These are phyloP conservation scores for Rhodotorula graminis DNA, from an alignment of 768 basidiomycete genomes.

Conservation along the genomic window DNA sequence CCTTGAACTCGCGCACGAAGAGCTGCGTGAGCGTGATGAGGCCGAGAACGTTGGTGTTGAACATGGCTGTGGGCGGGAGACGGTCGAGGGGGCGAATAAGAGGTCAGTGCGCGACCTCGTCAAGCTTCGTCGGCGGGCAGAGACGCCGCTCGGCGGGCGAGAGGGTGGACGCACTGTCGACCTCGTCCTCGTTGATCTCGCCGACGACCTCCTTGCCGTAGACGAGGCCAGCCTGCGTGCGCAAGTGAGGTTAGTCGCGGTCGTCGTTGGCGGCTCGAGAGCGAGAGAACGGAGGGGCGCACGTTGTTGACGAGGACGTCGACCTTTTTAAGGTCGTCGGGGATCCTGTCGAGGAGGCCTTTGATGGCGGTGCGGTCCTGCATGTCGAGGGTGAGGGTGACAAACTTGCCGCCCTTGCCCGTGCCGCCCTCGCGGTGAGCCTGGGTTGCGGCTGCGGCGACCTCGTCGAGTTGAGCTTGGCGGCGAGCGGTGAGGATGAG, in stretches of 20 bases:
- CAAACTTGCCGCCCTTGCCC: conserved; percentile 27
- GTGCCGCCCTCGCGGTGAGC: conserved; percentile 28
- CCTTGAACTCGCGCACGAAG: conserved; percentile 66
- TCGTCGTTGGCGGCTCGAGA: no score
- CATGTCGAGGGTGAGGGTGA: conserved; percentile 31
- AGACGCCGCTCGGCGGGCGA: neutral
- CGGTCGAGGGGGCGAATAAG: no score
- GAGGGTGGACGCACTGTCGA: conserved; percentile 45
- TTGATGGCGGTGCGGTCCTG: conserved; percentile 17
- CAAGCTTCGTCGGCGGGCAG: no score
- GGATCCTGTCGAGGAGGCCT: conserved; percentile 25
- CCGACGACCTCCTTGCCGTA: conserved; percentile 82
- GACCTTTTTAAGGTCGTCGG: conserved; percentile 21
- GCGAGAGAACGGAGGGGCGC: neutral
- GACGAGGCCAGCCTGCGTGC: conserved; percentile 65
- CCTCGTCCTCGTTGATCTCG: conserved; percentile 65
- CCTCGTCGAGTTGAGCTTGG: conserved; percentile 33
- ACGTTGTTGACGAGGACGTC: conserved; percentile 42
- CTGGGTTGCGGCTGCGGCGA: neutral
- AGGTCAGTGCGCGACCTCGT: no score
- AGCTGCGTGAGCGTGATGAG: conserved; percentile 64
- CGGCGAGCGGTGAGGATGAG: conserved; percentile 38
- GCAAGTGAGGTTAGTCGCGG: no score
- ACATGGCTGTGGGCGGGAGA: neutral
- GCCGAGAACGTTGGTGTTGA: conserved; percentile 62